These are phyloP conservation scores for Fraxinus quadrangulata DNA, from an alignment of 257 asterid species.

Conservation along the genomic window DNA sequence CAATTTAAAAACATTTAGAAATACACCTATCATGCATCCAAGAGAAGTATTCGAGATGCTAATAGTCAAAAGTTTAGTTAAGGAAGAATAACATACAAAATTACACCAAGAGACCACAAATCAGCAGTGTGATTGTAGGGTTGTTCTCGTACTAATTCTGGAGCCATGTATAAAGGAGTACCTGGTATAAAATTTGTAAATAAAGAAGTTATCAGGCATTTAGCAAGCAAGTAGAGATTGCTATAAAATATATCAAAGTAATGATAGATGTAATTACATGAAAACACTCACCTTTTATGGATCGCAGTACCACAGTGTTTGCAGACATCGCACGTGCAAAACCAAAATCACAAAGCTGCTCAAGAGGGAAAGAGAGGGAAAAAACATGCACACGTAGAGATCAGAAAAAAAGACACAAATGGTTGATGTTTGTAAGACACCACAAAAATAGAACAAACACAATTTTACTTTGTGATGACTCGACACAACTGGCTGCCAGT, in stretches of 20 bases:
- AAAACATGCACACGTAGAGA: not conserved
- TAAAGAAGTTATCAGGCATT: conserved; percentile 27
- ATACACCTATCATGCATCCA: not conserved
- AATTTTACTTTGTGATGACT: not conserved
- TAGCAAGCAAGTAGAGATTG: conserved; percentile 23
- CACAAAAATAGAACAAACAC: not conserved
- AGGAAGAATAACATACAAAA: conserved; percentile 62
- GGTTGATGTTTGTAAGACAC: not conserved
- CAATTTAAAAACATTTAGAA: not conserved
- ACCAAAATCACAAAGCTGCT: conserved; percentile 94
- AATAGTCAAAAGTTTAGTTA: not conserved
- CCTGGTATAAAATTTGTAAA: conserved; percentile 48
- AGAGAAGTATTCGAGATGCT: not conserved
- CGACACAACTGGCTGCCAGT: not conserved
- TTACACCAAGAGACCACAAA: conserved; percentile 99
- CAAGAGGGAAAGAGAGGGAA: conserved; percentile 27
- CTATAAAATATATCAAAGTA: conserved; percentile 20
- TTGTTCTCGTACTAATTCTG: conserved; percentile 97
- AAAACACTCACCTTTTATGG: conserved; percentile 73
- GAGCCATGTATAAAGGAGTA: conserved; percentile 99
- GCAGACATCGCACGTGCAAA: conserved; percentile 99
- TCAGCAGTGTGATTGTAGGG: conserved; percentile 99
- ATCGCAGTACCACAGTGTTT: conserved; percentile 90
- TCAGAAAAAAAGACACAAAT: conserved; percentile 13
- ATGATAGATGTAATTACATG: conserved; percentile 5